phyloP scores from a whole-genome alignment of 2,329 filamentous ascomycete genomes.

The Lecanicillium sp. region DNA sequence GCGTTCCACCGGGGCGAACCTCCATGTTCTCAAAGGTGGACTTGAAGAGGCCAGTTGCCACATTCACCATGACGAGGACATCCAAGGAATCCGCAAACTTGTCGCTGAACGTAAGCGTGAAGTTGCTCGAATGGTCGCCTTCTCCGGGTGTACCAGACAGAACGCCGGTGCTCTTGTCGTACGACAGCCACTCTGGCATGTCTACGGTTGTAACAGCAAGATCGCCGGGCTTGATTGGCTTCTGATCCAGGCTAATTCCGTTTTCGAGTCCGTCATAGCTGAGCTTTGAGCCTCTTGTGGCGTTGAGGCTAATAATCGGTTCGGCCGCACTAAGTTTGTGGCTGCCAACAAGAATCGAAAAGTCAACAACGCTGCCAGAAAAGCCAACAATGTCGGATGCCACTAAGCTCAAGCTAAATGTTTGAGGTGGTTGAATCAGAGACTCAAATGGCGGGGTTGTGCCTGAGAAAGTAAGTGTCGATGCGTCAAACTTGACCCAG shows the following conservation, averaged over 20 bases:
- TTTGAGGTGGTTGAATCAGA: slow-evolving; percentile 60
- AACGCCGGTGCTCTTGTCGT: slow-evolving; percentile 54
- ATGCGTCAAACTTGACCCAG: slow-evolving; percentile 70
- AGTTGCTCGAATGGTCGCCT: slow-evolving; percentile 50
- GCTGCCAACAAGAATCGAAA: slow-evolving; percentile 64
- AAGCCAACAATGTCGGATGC: slow-evolving; percentile 78
- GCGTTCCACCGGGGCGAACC: slow-evolving; percentile 30
- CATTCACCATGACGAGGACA: slow-evolving; percentile 37
- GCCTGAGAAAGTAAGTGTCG: slow-evolving; percentile 60
- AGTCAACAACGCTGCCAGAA: slow-evolving; percentile 55
- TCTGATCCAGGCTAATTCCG: slow-evolving; percentile 51
- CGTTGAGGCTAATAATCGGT: slow-evolving; percentile 47
- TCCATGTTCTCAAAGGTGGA: slow-evolving; percentile 31
- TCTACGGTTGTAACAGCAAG: slow-evolving; percentile 44
- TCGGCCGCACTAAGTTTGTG: slow-evolving; percentile 61
- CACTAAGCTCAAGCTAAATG: slow-evolving; percentile 63
- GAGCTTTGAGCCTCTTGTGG: slow-evolving; percentile 44
- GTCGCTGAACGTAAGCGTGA: slow-evolving; percentile 56
- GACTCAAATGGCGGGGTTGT: slow-evolving; percentile 58
- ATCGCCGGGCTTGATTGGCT: slow-evolving; percentile 37
- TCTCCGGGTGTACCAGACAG: slow-evolving; percentile 58
- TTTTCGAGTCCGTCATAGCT: slow-evolving; percentile 43
- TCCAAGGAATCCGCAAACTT: slow-evolving; percentile 50
- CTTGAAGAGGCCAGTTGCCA: slow-evolving; percentile 31
- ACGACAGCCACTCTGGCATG: slow-evolving; percentile 61